Evolutionary conservation across 2,329 filamentous ascomycete species (phyloP).

Genomic region (Ceratocystis lukuohia): DNA sequence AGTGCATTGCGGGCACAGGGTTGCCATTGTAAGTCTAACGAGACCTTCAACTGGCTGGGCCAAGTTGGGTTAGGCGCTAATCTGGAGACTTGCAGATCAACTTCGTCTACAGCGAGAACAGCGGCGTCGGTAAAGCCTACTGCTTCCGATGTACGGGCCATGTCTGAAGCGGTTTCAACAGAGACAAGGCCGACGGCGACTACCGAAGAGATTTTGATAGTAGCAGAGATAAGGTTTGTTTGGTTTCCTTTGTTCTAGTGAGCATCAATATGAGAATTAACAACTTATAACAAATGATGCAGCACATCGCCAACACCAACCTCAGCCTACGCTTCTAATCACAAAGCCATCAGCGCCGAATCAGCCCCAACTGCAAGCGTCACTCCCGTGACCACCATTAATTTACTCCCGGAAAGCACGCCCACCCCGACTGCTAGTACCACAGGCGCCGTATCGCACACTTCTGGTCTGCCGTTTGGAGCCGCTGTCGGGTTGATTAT

Average conservation of each 20-base stretch:
- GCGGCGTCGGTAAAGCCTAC: not conserved
- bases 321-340: not conserved
- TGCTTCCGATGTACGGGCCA: not conserved
- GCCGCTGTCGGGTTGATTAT: slow-evolving; percentile 15
- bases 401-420: no score
- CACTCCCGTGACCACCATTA: no score
- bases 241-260: not conserved
- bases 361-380: no score
- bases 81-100: not conserved
- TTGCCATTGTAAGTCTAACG: not conserved
- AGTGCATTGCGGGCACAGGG: slow-evolving; percentile 12
- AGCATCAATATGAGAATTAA: not conserved
- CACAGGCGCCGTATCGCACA: not conserved
- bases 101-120: not conserved
- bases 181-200: not conserved
- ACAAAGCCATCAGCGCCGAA: not conserved
- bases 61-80: not conserved
- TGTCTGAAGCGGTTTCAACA: not conserved
- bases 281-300: not conserved
- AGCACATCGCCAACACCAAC: not conserved
- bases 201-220: not conserved
- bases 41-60: not conserved
- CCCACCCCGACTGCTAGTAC: not conserved
- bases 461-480: slow-evolving; percentile 9
- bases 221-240: not conserved